Conservation (phyloP, 371 early-diverging fungal species). For the Circinella umbellata region DNA sequence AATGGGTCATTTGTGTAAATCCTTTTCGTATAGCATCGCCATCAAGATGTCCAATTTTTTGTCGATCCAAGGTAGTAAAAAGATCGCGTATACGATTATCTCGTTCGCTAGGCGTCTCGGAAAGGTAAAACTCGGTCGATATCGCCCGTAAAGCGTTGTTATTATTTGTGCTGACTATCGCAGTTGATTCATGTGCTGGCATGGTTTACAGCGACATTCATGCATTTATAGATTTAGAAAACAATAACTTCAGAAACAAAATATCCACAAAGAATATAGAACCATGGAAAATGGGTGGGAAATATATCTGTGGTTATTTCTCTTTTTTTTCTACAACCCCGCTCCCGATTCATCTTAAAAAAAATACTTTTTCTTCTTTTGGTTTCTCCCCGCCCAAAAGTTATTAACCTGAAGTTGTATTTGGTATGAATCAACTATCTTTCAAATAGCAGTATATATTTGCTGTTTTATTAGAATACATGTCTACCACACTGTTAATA, state of each 20-base stretch:
- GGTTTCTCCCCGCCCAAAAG: too few relatives aligned
- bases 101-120: constrained; percentile 46
- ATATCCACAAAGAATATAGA: not conserved
- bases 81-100: constrained; percentile 44
- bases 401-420: too few relatives aligned
- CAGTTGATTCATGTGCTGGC: constrained; percentile 7
- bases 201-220: constrained; percentile 7
- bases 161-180: constrained; percentile 7
- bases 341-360: not conserved
- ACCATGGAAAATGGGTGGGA: constrained; percentile 1
- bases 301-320: not conserved
- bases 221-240: constrained; percentile 2
- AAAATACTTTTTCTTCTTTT: not conserved
- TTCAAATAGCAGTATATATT: too few relatives aligned
- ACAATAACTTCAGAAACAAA: not conserved
- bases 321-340: not conserved
- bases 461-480: too few relatives aligned
- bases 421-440: too few relatives aligned
- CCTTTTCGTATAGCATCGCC: constrained; percentile 46
- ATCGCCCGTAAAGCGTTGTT: constrained; percentile 13
- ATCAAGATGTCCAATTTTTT: constrained; percentile 36
- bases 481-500: too few relatives aligned
- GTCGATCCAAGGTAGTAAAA: constrained; percentile 47
- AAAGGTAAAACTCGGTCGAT: constrained; percentile 38
- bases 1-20: constrained; percentile 44